Evolutionary conservation across 148 eudicot genomes (phyloP).

Genomic region (Persicaria tinctoria): DNA sequence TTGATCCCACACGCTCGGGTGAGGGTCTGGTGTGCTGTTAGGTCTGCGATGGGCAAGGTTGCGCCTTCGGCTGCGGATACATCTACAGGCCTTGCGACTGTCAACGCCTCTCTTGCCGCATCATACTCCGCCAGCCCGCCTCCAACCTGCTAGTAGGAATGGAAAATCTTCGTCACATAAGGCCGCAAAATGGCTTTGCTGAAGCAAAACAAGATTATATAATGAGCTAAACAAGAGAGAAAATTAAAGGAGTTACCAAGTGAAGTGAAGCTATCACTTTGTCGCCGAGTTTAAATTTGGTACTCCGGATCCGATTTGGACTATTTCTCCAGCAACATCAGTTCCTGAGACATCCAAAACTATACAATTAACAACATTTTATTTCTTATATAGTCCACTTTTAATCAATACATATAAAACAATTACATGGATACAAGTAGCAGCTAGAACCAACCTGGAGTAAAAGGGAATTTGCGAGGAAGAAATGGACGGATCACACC

Average conservation of each 20-base stretch:
- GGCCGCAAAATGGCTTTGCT: no score
- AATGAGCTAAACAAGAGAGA: no score
- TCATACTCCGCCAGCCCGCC: slow-evolving; percentile 70
- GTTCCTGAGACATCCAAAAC: not conserved
- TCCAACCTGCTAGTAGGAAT: slow-evolving; percentile 25
- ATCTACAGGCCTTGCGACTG: slow-evolving; percentile 39
- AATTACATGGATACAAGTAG: not conserved
- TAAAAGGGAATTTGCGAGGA: not conserved
- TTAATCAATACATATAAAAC: not conserved
- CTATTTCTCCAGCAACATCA: not conserved
- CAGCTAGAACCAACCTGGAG: not conserved
- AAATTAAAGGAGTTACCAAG: not conserved
- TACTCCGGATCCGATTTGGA: not conserved
- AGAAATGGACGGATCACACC: no score
- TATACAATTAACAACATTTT: not conserved
- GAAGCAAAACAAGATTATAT: no score
- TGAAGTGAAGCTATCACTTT: not conserved
- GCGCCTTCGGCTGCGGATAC: slow-evolving; percentile 49
- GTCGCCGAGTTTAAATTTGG: not conserved
- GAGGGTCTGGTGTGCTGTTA: slow-evolving; percentile 42
- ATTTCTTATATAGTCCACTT: not conserved
- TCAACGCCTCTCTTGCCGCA: slow-evolving; percentile 39
- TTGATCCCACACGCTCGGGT: slow-evolving; percentile 34
- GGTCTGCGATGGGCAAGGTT: slow-evolving; percentile 35
- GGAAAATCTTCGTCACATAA: no score